Evolutionary conservation across 116 monocot genomes (phyloP), one percentile per base, ranked within the genome.

Genomic region (Zostera marina): DNA sequence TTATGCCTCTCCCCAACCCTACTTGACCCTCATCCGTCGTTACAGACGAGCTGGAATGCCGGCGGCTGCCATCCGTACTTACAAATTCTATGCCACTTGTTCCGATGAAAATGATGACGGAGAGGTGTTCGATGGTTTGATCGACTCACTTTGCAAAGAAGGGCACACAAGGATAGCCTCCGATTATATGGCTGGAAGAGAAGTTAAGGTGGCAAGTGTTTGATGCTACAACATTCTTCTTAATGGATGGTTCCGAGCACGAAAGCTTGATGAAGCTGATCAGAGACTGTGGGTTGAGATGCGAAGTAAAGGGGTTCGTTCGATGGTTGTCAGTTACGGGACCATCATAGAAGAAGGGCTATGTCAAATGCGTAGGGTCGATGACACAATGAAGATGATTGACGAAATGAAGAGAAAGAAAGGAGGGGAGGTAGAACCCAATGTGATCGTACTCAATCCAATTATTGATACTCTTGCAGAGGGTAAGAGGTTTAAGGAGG

Each of bases 101-200:
- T 32, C 32, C 0, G 5, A 32, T 5, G 32, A 32, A 32, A 32
- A 32, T 32, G 32, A 32, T 1, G 32, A 32, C 32, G 32, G 32
- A 2, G 20, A 40, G 7, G 3, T 70, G 19, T 67, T 80, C n/a
- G 77, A 75, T 42, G 57, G 83, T 61, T 71, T 87, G 59, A 38
- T 87, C 24, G 80, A 83, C 46, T 76, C 87, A 21, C 76, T 92
- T 58, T 87, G 81, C 68, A 87, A 92, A 60, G 92, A 87, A 47
- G 76, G 76, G 42, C 81, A 76, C 54, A 22, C 76, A 15, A 60
- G 66, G 22, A 38, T 54, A 1, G 92, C 92, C 11, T 42, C 73
- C 3, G 73, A 73, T 13, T 76, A 72, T 26, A 12, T 87, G 16
- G 23, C 0, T 22, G 51, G 41, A 12, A 55, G 66, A 24, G 47